Percentiles rank a stretch among this genome's conserved stretches.
Evolutionary conservation across 2,329 filamentous ascomycete genomes (phyloP).

Genomic region (Sporothrix brasiliensis): DNA sequence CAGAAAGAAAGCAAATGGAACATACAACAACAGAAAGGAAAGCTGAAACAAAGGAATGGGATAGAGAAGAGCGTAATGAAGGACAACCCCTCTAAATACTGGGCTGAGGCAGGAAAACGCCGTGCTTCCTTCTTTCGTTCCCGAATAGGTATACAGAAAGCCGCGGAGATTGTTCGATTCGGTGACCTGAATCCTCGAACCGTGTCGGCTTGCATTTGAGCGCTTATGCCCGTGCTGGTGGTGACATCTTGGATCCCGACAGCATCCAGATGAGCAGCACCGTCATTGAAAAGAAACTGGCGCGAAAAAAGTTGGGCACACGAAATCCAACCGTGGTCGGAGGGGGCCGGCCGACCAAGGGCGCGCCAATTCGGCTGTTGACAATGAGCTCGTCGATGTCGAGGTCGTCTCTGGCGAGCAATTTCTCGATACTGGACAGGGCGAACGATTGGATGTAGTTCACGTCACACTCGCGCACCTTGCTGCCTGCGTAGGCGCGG

Average conservation of each 20-base stretch:
- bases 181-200: background rate
- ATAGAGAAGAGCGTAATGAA: conserved; percentile 28
- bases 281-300: conserved; percentile 49
- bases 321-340: conserved; percentile 38
- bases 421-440: conserved; percentile 43
- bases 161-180: background rate
- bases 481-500: conserved; percentile 63
- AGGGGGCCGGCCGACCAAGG: conserved; percentile 31
- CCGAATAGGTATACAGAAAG: background rate
- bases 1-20: conserved; percentile 2
- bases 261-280: conserved; percentile 49
- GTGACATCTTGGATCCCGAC: conserved; percentile 34
- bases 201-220: background rate
- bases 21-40: background rate
- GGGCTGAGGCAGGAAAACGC: background rate
- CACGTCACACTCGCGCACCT: conserved; percentile 62
- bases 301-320: conserved; percentile 48
- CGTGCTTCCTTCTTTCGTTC: background rate
- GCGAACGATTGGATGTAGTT: conserved; percentile 60
- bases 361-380: background rate
- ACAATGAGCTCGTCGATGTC: conserved; percentile 21
- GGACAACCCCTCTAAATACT: background rate
- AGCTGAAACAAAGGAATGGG: conserved; percentile 26
- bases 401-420: conserved; percentile 38
- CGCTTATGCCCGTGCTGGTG: conserved; percentile 25